A percentile compares a stretch with the other conserved stretches of the same genome.
Evolutionary conservation across 2,329 filamentous ascomycete genomes (phyloP).

Genomic region (Neofusicoccum cordaticola): DNA sequence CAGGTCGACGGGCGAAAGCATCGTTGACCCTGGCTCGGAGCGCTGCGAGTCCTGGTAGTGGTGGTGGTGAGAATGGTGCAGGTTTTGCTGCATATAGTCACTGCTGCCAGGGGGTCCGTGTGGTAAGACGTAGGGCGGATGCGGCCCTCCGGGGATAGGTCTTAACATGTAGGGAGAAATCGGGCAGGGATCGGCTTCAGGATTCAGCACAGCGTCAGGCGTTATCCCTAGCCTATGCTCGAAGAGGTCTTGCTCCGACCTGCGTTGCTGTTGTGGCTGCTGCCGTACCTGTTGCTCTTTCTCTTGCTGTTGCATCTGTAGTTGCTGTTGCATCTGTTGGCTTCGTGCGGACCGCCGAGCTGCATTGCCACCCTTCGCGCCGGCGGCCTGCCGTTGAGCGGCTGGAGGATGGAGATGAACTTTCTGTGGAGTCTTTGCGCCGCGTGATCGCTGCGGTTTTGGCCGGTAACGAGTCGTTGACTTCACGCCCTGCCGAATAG

Average conservation of each 20-base stretch:
- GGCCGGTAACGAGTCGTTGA: conserved; percentile 68
- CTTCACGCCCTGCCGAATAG: conserved; percentile 69
- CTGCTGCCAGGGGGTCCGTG: background rate
- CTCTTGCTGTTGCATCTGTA: background rate
- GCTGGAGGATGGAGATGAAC: conserved; percentile 23
- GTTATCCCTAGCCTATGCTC: background rate
- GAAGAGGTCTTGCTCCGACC: background rate
- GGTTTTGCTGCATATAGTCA: background rate
- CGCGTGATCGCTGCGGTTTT: conserved; percentile 28
- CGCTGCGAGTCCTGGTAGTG: background rate
- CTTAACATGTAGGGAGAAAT: background rate
- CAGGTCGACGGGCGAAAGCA: background rate
- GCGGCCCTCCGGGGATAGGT: background rate
- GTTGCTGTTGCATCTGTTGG: background rate
- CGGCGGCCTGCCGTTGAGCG: conserved; percentile 43
- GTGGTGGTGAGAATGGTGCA: background rate
- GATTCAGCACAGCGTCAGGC: background rate
- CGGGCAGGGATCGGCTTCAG: background rate
- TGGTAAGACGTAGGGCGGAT: background rate
- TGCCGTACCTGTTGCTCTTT: background rate
- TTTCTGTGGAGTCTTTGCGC: conserved; percentile 18
- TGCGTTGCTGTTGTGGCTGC: background rate
- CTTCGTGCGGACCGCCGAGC: conserved; percentile 23
- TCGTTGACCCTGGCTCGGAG: background rate
- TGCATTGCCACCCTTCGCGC: conserved; percentile 46